Conservation (phyloP, 2,329 filamentous ascomycete genomes). For the Calonectria leucothoes region DNA sequence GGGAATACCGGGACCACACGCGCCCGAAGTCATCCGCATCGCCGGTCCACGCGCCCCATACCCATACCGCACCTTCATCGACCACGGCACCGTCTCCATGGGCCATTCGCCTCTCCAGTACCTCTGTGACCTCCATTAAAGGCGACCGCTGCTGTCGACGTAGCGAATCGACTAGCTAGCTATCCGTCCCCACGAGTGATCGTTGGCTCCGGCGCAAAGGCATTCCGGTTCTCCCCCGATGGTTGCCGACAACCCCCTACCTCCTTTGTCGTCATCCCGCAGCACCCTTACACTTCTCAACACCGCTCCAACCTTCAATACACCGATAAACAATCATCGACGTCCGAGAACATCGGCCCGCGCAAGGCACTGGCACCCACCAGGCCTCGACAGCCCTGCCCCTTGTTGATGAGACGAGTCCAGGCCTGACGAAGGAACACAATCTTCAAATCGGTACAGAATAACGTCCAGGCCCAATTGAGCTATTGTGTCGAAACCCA, state of each 20-base stretch:
- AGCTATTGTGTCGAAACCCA: conserved; percentile 17
- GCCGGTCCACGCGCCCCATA: conserved; percentile 43
- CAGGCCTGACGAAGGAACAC: conserved; percentile 26
- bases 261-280: conserved; percentile 32
- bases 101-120: conserved; percentile 12
- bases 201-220: conserved; percentile 36
- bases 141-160: conserved; percentile 25
- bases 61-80: conserved; percentile 32
- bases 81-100: conserved; percentile 29
- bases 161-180: conserved; percentile 26
- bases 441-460: conserved; percentile 32
- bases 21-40: conserved; percentile 47
- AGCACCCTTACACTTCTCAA: conserved; percentile 32
- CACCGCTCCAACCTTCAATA: conserved; percentile 27
- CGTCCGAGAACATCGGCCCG: neutral
- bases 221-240: conserved; percentile 36
- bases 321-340: conserved; percentile 19
- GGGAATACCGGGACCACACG: conserved; percentile 38
- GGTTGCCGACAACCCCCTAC: conserved; percentile 36
- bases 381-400: conserved; percentile 6
- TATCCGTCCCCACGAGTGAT: conserved; percentile 23
- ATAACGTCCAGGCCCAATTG: conserved; percentile 32
- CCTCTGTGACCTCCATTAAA: conserved; percentile 18
- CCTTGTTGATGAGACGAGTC: conserved; percentile 34
- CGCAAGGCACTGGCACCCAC: neutral